Percentiles rank a stretch among this genome's conserved stretches.
Evolutionary conservation across 495 filamentous ascomycete species (phyloP).

Genomic region (Podospora fimiseda): DNA sequence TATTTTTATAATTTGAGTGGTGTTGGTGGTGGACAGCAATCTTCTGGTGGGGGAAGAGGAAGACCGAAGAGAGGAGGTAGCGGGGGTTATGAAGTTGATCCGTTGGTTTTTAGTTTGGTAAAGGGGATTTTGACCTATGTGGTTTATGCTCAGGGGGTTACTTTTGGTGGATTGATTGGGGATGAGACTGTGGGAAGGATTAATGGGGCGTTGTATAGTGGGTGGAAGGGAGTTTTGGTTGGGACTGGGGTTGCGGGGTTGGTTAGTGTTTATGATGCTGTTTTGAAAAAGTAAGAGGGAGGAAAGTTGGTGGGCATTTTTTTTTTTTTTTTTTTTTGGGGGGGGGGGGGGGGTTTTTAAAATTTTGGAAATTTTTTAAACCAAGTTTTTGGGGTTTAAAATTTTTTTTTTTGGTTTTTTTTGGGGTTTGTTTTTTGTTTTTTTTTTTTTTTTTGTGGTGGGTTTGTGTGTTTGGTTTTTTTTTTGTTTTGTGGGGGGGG

Average conservation of each 20-base stretch:
- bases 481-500: too few species aligned
- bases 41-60: constrained; percentile 27
- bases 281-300: constrained; percentile 58
- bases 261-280: constrained; percentile 73
- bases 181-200: constrained; percentile 53
- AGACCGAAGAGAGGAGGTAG: constrained; percentile 3
- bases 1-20: constrained; percentile 85
- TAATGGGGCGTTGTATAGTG: constrained; percentile 61
- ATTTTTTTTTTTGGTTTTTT: too few species aligned
- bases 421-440: too few species aligned
- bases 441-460: too few species aligned
- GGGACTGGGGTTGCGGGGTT: constrained; percentile 65
- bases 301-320: not conserved
- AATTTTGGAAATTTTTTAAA: too few species aligned
- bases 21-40: too few species aligned
- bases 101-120: constrained; percentile 78
- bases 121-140: constrained; percentile 75
- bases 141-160: constrained; percentile 66
- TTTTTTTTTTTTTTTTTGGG: too few species aligned
- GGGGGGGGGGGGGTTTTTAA: too few species aligned
- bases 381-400: too few species aligned
- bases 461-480: too few species aligned
- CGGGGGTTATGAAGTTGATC: constrained; percentile 61
- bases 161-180: constrained; percentile 57
- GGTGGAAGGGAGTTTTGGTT: constrained; percentile 62